These are phyloP conservation scores for Celoporthe dispersa DNA, from an alignment of 2,329 filamentous ascomycete genomes.

Conservation along the genomic window DNA sequence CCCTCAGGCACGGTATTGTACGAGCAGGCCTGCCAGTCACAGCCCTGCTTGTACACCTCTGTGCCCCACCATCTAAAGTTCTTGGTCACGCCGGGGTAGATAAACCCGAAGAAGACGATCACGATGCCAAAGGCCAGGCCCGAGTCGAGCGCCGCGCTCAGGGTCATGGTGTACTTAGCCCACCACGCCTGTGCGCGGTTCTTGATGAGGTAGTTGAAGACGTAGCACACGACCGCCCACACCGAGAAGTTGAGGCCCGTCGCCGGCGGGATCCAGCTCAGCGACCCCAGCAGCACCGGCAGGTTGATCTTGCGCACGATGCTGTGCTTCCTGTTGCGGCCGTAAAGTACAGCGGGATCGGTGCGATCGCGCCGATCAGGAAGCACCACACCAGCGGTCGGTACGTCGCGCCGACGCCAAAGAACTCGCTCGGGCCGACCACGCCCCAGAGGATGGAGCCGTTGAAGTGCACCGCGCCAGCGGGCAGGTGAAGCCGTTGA, in stretches of 20 bases:
- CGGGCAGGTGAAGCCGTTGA: slow-evolving; percentile 87
- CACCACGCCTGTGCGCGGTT: slow-evolving; percentile 76
- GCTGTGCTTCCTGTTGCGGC: slow-evolving; percentile 60
- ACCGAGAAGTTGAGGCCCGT: slow-evolving; percentile 87
- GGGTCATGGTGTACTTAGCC: slow-evolving; percentile 89
- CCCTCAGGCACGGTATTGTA: slow-evolving; percentile 68
- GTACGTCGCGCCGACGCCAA: slow-evolving; percentile 76
- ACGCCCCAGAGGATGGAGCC: slow-evolving; percentile 90
- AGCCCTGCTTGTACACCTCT: slow-evolving; percentile 81
- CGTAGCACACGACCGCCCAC: slow-evolving; percentile 82
- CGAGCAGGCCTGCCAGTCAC: slow-evolving; percentile 82
- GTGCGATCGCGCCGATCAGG: slow-evolving; percentile 73
- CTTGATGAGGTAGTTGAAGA: slow-evolving; percentile 80
- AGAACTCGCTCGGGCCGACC: slow-evolving; percentile 81
- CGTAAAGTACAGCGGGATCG: slow-evolving; percentile 74
- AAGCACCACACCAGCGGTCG: slow-evolving; percentile 81
- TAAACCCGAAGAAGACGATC: slow-evolving; percentile 82
- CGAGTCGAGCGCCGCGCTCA: slow-evolving; percentile 81
- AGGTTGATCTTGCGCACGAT: slow-evolving; percentile 78
- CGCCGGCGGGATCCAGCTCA: slow-evolving; percentile 86
- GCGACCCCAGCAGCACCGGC: slow-evolving; percentile 80
- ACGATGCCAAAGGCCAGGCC: slow-evolving; percentile 82
- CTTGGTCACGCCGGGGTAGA: slow-evolving; percentile 78
- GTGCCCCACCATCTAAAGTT: slow-evolving; percentile 88
- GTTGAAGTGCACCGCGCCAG: slow-evolving; percentile 90